Conservation (phyloP, 768 basidiomycete species). For the Rhodotorula kratochvilovae region DNA sequence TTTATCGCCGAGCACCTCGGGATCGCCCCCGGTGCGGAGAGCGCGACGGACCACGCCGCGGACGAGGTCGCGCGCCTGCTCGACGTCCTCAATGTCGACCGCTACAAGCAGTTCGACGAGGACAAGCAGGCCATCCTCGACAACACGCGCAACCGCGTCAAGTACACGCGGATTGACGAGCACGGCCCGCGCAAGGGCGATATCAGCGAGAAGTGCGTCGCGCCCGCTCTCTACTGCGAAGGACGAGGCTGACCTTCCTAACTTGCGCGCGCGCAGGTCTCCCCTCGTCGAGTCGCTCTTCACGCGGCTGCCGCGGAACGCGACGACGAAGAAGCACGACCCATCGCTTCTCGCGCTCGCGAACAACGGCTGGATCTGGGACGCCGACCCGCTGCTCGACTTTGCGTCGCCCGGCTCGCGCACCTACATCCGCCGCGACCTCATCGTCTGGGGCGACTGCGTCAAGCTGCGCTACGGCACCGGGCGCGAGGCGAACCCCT, state of each 20-base stretch:
- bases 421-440: slow-evolving; percentile 89
- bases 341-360: slow-evolving; percentile 69
- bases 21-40: slow-evolving; percentile 40
- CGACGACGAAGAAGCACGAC: slow-evolving; percentile 52
- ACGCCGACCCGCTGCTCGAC: slow-evolving; percentile 86
- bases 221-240: background rate
- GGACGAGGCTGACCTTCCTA: slow-evolving; percentile 12
- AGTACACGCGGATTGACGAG: slow-evolving; percentile 72
- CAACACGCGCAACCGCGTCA: slow-evolving; percentile 68
- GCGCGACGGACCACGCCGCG: slow-evolving; percentile 57
- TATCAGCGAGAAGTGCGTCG: slow-evolving; percentile 63
- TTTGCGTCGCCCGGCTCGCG: slow-evolving; percentile 90
- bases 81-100: slow-evolving; percentile 79
- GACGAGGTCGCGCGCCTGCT: slow-evolving; percentile 72
- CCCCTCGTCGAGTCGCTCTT: slow-evolving; percentile 91
- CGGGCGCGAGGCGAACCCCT: slow-evolving; percentile 74
- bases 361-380: slow-evolving; percentile 99
- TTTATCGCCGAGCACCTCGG: slow-evolving; percentile 65
- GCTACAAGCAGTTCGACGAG: slow-evolving; percentile 70
- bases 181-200: slow-evolving; percentile 78
- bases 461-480: slow-evolving; percentile 94
- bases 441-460: slow-evolving; percentile 97
- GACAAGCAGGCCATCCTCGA: slow-evolving; percentile 72
- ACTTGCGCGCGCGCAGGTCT: slow-evolving; percentile 51
- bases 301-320: slow-evolving; percentile 63